A percentile compares a stretch with the other conserved stretches of the same genome.
Conservation (phyloP, 441 rosid species). For the Caryocar brasiliense region DNA sequence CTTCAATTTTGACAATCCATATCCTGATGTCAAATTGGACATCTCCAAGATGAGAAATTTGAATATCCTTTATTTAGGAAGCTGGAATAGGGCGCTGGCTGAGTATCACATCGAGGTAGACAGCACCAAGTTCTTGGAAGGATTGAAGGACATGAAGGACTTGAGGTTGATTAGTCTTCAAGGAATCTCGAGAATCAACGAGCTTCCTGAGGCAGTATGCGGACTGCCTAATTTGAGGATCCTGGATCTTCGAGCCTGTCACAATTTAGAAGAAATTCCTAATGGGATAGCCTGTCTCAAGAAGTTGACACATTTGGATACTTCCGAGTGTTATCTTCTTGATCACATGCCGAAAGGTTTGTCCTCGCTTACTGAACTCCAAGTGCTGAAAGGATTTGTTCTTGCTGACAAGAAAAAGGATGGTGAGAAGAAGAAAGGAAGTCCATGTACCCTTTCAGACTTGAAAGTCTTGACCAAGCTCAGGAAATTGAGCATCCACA, state of each 20-base stretch:
- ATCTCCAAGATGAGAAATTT: conserved; percentile 19
- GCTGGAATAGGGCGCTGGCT: conserved; percentile 38
- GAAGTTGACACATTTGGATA: conserved; percentile 35
- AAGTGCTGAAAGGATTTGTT: conserved; percentile 18
- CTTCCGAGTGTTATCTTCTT: conserved; percentile 43
- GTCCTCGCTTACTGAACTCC: conserved; percentile 12
- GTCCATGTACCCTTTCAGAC: conserved; percentile 9
- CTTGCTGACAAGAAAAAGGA: not conserved
- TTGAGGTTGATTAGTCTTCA: conserved; percentile 43
- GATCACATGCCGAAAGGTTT: conserved; percentile 38
- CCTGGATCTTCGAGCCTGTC: conserved; percentile 52
- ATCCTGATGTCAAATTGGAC: conserved; percentile 30
- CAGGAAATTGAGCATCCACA: conserved; percentile 11
- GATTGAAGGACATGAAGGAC: conserved; percentile 27
- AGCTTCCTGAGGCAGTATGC: conserved; percentile 24
- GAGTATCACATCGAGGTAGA: conserved; percentile 43
- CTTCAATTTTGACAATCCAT: conserved; percentile 38
- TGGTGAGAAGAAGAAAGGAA: too few species aligned
- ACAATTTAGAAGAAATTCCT: conserved; percentile 44
- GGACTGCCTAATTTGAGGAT: conserved; percentile 29
- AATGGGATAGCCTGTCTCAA: conserved; percentile 30
- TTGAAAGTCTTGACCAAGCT: conserved; percentile 7
- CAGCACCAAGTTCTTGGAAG: conserved; percentile 30
- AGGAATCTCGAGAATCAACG: conserved; percentile 46
- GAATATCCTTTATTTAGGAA: conserved; percentile 37